phyloP scores from a whole-genome alignment of 352 stramenopile genomes.

The Phytophthora cactorum region DNA sequence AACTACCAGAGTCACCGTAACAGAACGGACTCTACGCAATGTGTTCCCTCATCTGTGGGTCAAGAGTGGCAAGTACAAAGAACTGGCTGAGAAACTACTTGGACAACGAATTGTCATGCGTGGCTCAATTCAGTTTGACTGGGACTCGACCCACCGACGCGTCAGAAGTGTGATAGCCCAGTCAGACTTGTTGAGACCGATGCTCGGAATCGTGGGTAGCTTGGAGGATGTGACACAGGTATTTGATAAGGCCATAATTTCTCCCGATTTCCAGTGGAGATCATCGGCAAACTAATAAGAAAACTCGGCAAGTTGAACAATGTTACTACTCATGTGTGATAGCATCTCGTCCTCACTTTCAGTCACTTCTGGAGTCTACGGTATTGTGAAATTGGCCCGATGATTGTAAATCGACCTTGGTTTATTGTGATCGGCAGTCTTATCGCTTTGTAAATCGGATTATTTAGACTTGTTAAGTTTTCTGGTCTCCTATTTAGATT shows the following conservation, averaged over 20 bases:
- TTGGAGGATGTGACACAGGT: neutral
- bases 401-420: no score
- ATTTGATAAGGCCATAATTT: neutral
- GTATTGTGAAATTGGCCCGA: no score
- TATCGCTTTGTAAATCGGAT: no score
- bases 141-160: neutral
- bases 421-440: no score
- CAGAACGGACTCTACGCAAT: neutral
- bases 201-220: neutral
- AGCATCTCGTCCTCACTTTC: no score
- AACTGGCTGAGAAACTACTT: neutral
- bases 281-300: neutral
- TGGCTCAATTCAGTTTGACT: constrained; percentile 9
- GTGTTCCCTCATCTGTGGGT: constrained; percentile 1
- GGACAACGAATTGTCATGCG: neutral
- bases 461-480: no score
- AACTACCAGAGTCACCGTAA: constrained; percentile 4
- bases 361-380: no score
- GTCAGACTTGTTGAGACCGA: constrained; percentile 10
- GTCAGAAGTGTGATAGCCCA: neutral
- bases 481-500: no score
- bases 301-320: no score
- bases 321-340: no score
- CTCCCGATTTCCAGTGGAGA: neutral
- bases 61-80: no score